Percentiles rank a stretch among this genome's conserved stretches.
Evolutionary conservation across 495 filamentous ascomycete genomes (phyloP).

Genomic region (Lichenothelia convexa): DNA sequence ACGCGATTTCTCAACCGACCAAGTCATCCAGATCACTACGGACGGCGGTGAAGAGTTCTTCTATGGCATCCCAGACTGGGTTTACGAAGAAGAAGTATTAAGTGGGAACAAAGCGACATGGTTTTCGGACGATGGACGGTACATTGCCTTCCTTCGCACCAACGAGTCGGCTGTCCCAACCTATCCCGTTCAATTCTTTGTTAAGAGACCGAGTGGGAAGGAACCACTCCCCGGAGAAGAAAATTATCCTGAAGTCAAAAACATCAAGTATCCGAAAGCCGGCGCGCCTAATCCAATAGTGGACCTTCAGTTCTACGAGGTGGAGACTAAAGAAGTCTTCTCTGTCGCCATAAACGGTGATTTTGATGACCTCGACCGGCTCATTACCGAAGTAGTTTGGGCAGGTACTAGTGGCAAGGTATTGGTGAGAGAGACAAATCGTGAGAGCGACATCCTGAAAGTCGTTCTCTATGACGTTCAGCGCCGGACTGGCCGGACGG

Average conservation of each 20-base stretch:
- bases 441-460: slow-evolving; percentile 78
- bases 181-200: slow-evolving; percentile 85
- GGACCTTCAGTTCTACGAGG: slow-evolving; percentile 72
- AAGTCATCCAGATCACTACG: slow-evolving; percentile 55
- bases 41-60: slow-evolving; percentile 78
- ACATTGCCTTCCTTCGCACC: slow-evolving; percentile 76
- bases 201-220: slow-evolving; percentile 69
- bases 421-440: slow-evolving; percentile 77
- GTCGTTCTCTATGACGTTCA: slow-evolving; percentile 72
- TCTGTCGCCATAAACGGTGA: slow-evolving; percentile 57
- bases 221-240: slow-evolving; percentile 55
- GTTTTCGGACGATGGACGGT: slow-evolving; percentile 82
- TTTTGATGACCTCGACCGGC: slow-evolving; percentile 60
- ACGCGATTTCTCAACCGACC: slow-evolving; percentile 43
- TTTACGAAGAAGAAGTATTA: slow-evolving; percentile 96
- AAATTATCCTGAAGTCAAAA: slow-evolving; percentile 71
- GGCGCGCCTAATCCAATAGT: slow-evolving; percentile 87
- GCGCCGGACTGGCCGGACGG: slow-evolving; percentile 54
- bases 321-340: slow-evolving; percentile 63
- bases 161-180: slow-evolving; percentile 85
- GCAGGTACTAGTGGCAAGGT: slow-evolving; percentile 53
- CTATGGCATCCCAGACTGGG: slow-evolving; percentile 97
- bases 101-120: slow-evolving; percentile 64
- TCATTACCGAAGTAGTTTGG: slow-evolving; percentile 92
- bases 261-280: slow-evolving; percentile 96